phyloP scores from a whole-genome alignment of 2,329 filamentous ascomycete species.

The Aureobasidium sp. region DNA sequence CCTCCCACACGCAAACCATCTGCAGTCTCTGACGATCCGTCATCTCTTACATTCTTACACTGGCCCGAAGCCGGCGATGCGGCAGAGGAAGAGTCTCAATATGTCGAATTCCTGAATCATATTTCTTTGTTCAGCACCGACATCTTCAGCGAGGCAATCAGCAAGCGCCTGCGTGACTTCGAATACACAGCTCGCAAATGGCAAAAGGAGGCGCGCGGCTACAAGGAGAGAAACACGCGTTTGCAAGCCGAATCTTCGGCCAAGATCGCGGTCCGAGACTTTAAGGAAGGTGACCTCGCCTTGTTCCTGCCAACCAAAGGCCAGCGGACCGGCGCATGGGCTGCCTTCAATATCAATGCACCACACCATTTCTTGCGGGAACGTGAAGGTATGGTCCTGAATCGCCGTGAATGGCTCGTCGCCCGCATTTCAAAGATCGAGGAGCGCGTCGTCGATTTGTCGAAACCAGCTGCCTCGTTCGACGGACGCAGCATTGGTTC shows the following conservation, averaged over 20 bases:
- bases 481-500: slow-evolving; percentile 20
- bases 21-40: slow-evolving; percentile 20
- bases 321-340: slow-evolving; percentile 91
- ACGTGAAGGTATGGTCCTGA: slow-evolving; percentile 77
- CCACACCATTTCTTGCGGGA: slow-evolving; percentile 96
- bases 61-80: slow-evolving; percentile 68
- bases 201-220: slow-evolving; percentile 74
- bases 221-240: slow-evolving; percentile 76
- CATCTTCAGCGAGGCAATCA: slow-evolving; percentile 72
- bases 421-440: slow-evolving; percentile 87
- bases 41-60: slow-evolving; percentile 64
- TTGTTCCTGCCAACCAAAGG: slow-evolving; percentile 91
- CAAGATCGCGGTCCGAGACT: slow-evolving; percentile 91
- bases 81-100: slow-evolving; percentile 63
- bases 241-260: slow-evolving; percentile 81
- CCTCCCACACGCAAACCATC: slow-evolving; percentile 47
- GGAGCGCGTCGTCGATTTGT: slow-evolving; percentile 87
- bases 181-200: slow-evolving; percentile 90
- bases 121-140: slow-evolving; percentile 77
- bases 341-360: slow-evolving; percentile 94
- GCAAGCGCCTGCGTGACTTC: slow-evolving; percentile 85
- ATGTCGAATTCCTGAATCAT: slow-evolving; percentile 62
- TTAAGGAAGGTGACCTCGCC: slow-evolving; percentile 93
- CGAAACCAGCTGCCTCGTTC: slow-evolving; percentile 44
- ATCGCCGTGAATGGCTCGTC: slow-evolving; percentile 88